Conservation (phyloP, 2,329 filamentous ascomycete genomes). For the Clonostachys rhizophaga region DNA sequence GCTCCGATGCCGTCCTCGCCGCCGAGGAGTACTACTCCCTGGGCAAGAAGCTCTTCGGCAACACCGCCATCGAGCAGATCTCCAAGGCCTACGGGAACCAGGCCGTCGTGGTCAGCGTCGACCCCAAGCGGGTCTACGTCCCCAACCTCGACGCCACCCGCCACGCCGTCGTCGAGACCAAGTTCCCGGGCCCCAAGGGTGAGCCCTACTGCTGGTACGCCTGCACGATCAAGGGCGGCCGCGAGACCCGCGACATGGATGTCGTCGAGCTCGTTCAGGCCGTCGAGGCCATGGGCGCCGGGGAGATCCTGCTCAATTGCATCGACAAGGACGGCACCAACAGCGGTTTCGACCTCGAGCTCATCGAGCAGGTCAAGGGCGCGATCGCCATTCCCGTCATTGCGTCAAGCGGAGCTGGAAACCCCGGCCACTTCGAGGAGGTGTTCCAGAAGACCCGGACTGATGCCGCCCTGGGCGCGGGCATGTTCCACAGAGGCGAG, state of each 20-base stretch:
- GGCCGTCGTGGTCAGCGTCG: conserved; percentile 92
- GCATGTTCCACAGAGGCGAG: conserved; percentile 96
- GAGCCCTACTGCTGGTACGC: conserved; percentile 93
- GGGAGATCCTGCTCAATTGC: conserved; percentile 93
- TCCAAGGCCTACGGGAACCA: conserved; percentile 91
- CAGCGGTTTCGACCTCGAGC: conserved; percentile 88
- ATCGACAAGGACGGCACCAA: conserved; percentile 97
- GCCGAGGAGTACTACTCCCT: conserved; percentile 84
- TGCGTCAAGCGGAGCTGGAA: conserved; percentile 86
- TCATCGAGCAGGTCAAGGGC: conserved; percentile 84
- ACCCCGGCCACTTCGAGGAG: conserved; percentile 82
- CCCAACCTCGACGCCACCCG: conserved; percentile 65
- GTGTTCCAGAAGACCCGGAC: conserved; percentile 83
- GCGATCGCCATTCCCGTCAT: conserved; percentile 90
- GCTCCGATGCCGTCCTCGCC: conserved; percentile 87
- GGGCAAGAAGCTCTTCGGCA: conserved; percentile 66
- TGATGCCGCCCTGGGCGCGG: conserved; percentile 90
- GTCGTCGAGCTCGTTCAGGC: conserved; percentile 83
- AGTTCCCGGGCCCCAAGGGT: conserved; percentile 65
- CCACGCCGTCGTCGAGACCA: conserved; percentile 68
- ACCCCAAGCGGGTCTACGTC: conserved; percentile 89
- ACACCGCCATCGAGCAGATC: conserved; percentile 93
- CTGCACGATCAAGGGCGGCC: conserved; percentile 92
- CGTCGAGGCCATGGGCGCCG: conserved; percentile 92
- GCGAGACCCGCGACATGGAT: conserved; percentile 90